Base-by-base conservation (phyloP, 169 alveolate genomes). In the Ichthyophthirius multifiliis region DNA sequence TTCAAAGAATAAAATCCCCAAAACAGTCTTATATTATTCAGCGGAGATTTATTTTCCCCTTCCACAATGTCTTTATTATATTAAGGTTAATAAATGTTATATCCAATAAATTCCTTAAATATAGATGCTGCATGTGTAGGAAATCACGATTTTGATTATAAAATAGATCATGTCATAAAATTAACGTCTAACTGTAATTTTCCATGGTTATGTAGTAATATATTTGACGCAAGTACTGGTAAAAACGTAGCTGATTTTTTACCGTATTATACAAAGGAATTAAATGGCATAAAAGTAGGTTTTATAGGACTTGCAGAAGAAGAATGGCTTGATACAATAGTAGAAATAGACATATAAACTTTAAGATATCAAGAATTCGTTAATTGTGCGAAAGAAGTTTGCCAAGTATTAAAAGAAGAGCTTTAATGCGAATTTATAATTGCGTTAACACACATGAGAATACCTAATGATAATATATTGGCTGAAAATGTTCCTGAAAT, bases 81-180 rank as follows among this genome's bases (percentile, higher is more conserved):
- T 31, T 79, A 88, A 73, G 98, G 98, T 9, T 89, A 93, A 18
- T 91, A 96, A 80, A 94, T 96, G 98, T 83, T 94, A 4, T 82
- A 75, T 5, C 83, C 83, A 10, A 62, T 84, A 34, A 71, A 89
- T 30, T 31, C 64, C 16, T 30, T 82, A 9, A 48, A 76, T 18
- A 83, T 89, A 7, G 88, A 84, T 48, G 88, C 77, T 10, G 96
- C 98, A 23, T 96, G 99, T 83, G 85, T 91, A 16, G 98, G 98
- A 16, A 96, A 96, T 77, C 98, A 96, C 76, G 98, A 96, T 85
- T 94, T 96, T 65, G 98, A 96, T 78, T 96, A 93, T 65, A 97
- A 97, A 9, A 77, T 94, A 12, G 96, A 94, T 65, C 85, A 93
- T 43, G 89, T 96, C 18, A 95, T 88, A 67, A 87, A 90, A 81